Base-by-base conservation (phyloP, 164 flowering plant genomes). In the Cinnamomum micranthum region DNA sequence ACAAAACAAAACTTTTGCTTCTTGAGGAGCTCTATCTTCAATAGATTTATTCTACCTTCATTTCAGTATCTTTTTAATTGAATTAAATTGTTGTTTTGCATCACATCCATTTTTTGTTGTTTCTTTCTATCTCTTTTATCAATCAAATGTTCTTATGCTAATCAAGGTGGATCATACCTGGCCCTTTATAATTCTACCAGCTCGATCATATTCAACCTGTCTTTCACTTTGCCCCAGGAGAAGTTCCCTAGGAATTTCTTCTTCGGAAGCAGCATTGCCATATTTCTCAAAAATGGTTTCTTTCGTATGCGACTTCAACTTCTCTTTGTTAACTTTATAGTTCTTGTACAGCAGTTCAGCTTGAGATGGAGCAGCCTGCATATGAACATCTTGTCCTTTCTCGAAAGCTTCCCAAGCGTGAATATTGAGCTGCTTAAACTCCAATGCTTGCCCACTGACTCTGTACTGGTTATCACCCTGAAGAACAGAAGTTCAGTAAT, bases 161-260 rank as follows among this genome's bases (percentile, higher is more conserved):
- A 4, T 7, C n/a, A 55, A 55, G 60, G 60, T 6, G 71, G 28
- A 75, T 27, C 50, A 66, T 83, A 91, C 96, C 94, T 86, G 89
- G 14, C 98, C 97, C 82, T 92, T 90, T 27, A 94, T 86, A 55
- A 94, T 81, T 75, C 98, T 85, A n/a, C 98, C 97, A 81, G 98
- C 95, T 68, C 95, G 94, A 77, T 94, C 98, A 85, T 88, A 87
- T 78, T 85, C 90, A 47, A 84, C 84, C 77, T 86, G 84, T 76
- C 79, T 81, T 72, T 92, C 97, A 83, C 89, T 88, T 82, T 92
- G 93, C n/a, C 97, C 96, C 17, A 91, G 80, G 3, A 91, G 84
- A 78, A 91, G 90, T 70, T 91, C 96, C 65, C 80, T 85, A 47
- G 93, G 94, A 71, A 90, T 75, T 58, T 86, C 86, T 75, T 87